Percentiles rank a stretch among this genome's conserved stretches.
These are phyloP conservation scores for Rhododendron molle DNA, from an alignment of 148 eudicot species.

Conservation along the genomic window DNA sequence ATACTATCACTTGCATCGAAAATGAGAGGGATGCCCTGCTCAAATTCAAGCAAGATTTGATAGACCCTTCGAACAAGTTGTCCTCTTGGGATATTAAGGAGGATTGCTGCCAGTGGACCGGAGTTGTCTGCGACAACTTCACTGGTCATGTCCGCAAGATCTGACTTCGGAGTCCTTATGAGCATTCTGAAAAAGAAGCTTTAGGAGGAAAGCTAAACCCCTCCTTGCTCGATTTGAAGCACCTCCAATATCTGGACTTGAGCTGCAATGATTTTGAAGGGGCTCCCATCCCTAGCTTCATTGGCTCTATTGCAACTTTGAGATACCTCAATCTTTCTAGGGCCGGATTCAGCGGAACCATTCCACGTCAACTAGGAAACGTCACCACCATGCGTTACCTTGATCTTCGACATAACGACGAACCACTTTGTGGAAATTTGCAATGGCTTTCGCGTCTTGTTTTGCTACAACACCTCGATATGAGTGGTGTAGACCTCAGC, in stretches of 20 bases:
- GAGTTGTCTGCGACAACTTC: not conserved
- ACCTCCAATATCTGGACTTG: too few species aligned
- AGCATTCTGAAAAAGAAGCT: too few species aligned
- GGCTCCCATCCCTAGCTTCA: too few species aligned
- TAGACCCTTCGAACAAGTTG: not conserved
- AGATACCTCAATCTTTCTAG: constrained; percentile 13
- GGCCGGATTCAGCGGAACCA: not conserved
- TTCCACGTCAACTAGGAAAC: constrained; percentile 15
- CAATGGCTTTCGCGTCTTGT: not conserved
- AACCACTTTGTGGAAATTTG: not conserved
- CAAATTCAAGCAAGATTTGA: not conserved
- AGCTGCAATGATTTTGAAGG: too few species aligned
- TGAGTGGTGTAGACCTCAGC: not conserved
- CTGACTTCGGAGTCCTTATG: not conserved
- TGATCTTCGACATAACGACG: accelerated
- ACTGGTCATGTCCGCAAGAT: not conserved
- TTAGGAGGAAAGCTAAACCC: too few species aligned
- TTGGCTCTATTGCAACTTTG: not conserved
- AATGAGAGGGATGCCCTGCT: not conserved
- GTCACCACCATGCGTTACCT: not conserved
- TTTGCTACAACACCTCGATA: not conserved
- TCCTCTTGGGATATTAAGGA: not conserved
- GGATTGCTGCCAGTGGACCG: not conserved
- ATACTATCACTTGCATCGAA: not conserved
- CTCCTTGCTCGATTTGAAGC: too few species aligned